Evolutionary conservation across 805 yeast species (phyloP), one percentile per base, ranked within the genome.

Genomic region (Osmozyma mogii): DNA sequence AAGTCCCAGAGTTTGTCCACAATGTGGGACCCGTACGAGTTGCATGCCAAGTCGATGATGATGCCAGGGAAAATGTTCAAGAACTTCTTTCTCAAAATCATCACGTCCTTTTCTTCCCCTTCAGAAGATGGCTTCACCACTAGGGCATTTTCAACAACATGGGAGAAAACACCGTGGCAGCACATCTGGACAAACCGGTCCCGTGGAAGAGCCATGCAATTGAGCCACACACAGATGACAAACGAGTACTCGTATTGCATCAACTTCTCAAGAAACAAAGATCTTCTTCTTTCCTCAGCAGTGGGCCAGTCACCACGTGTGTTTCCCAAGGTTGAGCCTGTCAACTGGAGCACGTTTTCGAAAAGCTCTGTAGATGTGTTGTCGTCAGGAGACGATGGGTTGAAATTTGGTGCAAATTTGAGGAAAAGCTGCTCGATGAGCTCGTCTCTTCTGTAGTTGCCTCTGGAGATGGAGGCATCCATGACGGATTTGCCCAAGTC

Each of bases 281-380:
- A 65, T 37, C 92, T 64, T 58, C 88, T 73, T 63, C 94, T 72
- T 50, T 84, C 95, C 44, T 83, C 92, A 0, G 87, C 81, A 1
- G 94, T 84, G 27, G 95, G 95, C 94, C 94, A 84, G 51, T 84
- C 94, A 42, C 76, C 94, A 39, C 72, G 72, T 2, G 85, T 79
- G 53, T 83, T 82, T 17, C 89, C 92, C 32, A 84, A 58, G 0
- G 94, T 84, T 0, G 94, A 82, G 1, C 71, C 59, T 4, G 77
- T 65, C 38, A 84, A 54, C 43, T 70, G 70, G 29, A 84, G 61
- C 15, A 80, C 70, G 36, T 78, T 79, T 41, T 83, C 94, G 37
- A 83, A 58, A 27, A 84, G 67, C 35, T 68, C 75, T 4, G 61
- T 39, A 49, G 69, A 36, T 28, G 55, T 51, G 42, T 54, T n/a